Percentiles rank a stretch among this genome's conserved stretches.
phyloP scores from a whole-genome alignment of 2,329 filamentous ascomycete genomes.

The Monilinia fructigena region DNA sequence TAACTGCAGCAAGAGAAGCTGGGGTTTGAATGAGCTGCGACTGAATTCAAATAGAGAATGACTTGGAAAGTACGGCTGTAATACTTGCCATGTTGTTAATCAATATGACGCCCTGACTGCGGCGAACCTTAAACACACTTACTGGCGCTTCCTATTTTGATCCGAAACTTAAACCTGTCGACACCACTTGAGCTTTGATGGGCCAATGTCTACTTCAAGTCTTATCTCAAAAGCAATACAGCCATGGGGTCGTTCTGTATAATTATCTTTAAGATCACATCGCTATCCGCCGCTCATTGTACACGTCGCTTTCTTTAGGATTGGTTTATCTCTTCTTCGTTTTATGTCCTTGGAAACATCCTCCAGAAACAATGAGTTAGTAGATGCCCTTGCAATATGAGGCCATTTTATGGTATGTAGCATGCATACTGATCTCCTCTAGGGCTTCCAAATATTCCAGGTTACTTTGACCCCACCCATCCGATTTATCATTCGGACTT shows the following conservation, averaged over 20 bases:
- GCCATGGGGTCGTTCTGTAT: background rate
- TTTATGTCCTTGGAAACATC: background rate
- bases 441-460: background rate
- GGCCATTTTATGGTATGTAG: background rate
- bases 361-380: background rate
- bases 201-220: background rate
- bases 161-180: background rate
- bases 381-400: background rate
- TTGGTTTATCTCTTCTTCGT: background rate
- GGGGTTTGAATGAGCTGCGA: constrained; percentile 6
- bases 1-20: constrained; percentile 15
- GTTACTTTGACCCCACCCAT: background rate
- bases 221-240: background rate
- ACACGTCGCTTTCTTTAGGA: background rate
- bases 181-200: background rate
- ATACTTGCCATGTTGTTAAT: background rate
- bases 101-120: background rate
- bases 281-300: background rate
- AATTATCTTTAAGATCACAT: background rate
- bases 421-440: background rate
- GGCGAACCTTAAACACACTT: background rate
- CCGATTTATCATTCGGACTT: background rate
- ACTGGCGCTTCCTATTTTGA: background rate
- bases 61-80: background rate
- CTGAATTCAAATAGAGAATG: background rate